Evolutionary conservation across 1,139 yeast species (phyloP).

Genomic region (Geotrichum citri-aurantii): DNA sequence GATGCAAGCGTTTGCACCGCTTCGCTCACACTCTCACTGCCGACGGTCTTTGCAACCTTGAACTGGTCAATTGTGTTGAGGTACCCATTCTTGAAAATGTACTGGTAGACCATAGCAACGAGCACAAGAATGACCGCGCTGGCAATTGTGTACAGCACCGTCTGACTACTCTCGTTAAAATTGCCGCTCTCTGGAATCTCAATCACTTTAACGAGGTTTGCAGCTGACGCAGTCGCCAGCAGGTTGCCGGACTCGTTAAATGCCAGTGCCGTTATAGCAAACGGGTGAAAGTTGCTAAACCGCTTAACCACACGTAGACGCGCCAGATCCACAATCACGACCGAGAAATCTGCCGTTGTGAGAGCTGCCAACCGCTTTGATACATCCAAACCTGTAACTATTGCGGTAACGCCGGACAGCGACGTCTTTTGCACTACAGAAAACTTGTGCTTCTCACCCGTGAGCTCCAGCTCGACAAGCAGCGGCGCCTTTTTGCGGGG

Average conservation of each 20-base stretch:
- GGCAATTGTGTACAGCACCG: constrained; percentile 44
- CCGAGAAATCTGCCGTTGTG: constrained; percentile 71
- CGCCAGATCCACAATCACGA: constrained; percentile 49
- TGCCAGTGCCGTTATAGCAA: constrained; percentile 71
- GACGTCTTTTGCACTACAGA: constrained; percentile 53
- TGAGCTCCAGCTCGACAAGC: background rate
- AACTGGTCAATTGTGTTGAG: constrained; percentile 10
- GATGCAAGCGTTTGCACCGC: background rate
- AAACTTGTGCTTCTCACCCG: constrained; percentile 34
- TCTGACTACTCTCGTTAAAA: constrained; percentile 40
- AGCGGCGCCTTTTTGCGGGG: constrained; percentile 36
- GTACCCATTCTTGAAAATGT: constrained; percentile 34
- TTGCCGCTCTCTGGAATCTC: constrained; percentile 49
- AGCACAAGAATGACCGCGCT: constrained; percentile 44
- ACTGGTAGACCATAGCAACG: constrained; percentile 39
- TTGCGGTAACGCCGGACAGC: constrained; percentile 42
- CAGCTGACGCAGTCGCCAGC: constrained; percentile 76
- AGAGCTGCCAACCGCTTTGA: constrained; percentile 43
- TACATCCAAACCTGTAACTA: constrained; percentile 36
- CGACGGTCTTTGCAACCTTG: background rate
- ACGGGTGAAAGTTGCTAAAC: constrained; percentile 60
- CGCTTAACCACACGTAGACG: constrained; percentile 48
- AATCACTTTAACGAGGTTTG: constrained; percentile 63
- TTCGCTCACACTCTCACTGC: background rate
- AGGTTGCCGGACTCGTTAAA: constrained; percentile 65